These are phyloP conservation scores for Microsporum canis DNA, from an alignment of 2,329 filamentous ascomycete genomes.

Conservation along the genomic window DNA sequence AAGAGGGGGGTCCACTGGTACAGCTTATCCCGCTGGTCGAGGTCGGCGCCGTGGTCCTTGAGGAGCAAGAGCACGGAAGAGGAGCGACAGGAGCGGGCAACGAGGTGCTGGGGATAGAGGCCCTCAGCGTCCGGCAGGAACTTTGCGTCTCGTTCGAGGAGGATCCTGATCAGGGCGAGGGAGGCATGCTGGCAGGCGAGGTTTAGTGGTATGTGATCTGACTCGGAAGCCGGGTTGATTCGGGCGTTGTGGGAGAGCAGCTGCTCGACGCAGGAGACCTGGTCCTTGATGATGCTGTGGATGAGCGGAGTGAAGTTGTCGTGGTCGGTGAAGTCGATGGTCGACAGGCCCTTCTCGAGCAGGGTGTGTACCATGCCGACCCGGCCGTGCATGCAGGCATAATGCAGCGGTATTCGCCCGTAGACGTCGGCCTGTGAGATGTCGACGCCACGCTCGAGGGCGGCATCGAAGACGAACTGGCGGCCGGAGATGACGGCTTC, in stretches of 20 bases:
- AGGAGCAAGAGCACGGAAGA: conserved; percentile 69
- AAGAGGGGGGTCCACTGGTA: conserved; percentile 97
- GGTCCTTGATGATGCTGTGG: conserved; percentile 82
- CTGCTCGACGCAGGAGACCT: conserved; percentile 66
- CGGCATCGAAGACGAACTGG: conserved; percentile 61
- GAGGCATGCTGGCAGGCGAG: conserved; percentile 91
- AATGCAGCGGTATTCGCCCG: conserved; percentile 83
- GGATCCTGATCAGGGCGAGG: conserved; percentile 67
- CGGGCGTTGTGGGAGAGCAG: conserved; percentile 69
- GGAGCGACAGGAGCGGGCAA: conserved; percentile 75
- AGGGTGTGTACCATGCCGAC: conserved; percentile 71
- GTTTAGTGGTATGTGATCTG: conserved; percentile 89
- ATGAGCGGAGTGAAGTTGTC: conserved; percentile 96
- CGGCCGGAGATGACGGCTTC: conserved; percentile 94
- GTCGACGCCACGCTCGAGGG: conserved; percentile 63
- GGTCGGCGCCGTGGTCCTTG: conserved; percentile 73
- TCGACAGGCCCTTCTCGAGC: conserved; percentile 56
- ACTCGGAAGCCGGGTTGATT: conserved; percentile 72
- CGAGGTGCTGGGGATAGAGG: conserved; percentile 90
- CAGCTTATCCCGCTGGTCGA: conserved; percentile 87
- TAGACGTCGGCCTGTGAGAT: conserved; percentile 81
- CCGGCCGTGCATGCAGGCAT: conserved; percentile 88
- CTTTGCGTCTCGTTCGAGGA: conserved; percentile 66
- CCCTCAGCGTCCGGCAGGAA: conserved; percentile 94
- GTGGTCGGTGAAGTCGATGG: conserved; percentile 80